Evolutionary conservation across 148 eudicot genomes (phyloP).

Genomic region (Rhododendron vialii): DNA sequence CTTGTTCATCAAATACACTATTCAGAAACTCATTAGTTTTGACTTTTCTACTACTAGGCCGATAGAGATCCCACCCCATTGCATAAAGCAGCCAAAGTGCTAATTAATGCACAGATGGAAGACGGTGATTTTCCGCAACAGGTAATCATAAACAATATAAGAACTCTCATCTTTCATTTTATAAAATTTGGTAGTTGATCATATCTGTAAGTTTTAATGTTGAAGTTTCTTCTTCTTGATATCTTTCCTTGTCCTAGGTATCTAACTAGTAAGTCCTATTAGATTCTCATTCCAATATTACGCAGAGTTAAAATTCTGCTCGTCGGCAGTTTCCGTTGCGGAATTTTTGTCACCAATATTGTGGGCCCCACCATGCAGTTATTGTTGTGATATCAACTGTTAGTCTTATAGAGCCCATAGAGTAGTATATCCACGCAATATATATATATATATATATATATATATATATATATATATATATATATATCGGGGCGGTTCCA

Average conservation of each 20-base stretch:
- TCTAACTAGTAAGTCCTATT: background rate
- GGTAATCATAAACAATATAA: background rate
- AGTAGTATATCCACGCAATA: too few species aligned
- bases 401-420: too few species aligned
- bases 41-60: background rate
- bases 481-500: too few species aligned
- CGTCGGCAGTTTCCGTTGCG: too few species aligned
- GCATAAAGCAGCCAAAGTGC: background rate
- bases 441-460: background rate
- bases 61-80: background rate
- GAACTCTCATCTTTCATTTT: background rate
- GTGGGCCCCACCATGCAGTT: too few species aligned
- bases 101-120: background rate
- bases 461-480: too few species aligned
- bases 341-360: too few species aligned
- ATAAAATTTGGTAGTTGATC: background rate
- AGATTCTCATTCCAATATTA: too few species aligned
- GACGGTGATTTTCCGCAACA: background rate
- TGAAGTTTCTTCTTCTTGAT: slow-evolving; percentile 16
- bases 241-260: background rate
- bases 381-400: too few species aligned
- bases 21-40: background rate
- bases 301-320: too few species aligned
- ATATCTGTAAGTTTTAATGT: slow-evolving; percentile 14
- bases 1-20: background rate